Evolutionary conservation across 305 asterid genomes (phyloP), one percentile per base, ranked within the genome.

Genomic region (Fraxinus sp.): DNA sequence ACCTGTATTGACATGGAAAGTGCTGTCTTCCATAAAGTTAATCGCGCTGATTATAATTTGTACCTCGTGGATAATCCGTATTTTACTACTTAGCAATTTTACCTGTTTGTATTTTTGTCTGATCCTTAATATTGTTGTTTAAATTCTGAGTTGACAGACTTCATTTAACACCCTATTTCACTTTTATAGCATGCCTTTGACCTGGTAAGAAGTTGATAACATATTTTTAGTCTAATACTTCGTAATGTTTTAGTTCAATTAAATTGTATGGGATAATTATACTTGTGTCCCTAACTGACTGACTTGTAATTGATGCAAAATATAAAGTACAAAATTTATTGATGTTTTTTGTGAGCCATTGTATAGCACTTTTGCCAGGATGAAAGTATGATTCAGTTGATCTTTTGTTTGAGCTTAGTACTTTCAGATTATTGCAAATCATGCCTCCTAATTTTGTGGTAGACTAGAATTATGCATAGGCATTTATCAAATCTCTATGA

Each of bases 301-400:
- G 39, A 24, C 74, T 33, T 70, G 72, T 62, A 64, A 22, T 24
- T 22, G 20, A 49, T 28, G 46, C 39, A 11, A 68, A 11, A 13
- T 57, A 76, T 39, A 57, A 46, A 70, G 41, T 68, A 36, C 77
- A 6, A 36, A 59, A 35, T 72, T 20, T 64, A 73, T 70, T 57
- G 68, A 32, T 84, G 80, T 59, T 36, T 59, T 2, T 75, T 16
- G 55, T 36, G 78, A 35, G 74, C 57, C 2, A 37, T 57, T 80
- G 22, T 22, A 72, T 35, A 84, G 77, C n/a, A 66, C 30, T 66
- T 49, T 16, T 57, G n/a, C 62, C 13, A 57, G 36, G 82, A 78
- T 78, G 20, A 79, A 39, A 26, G 36, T 24, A 24, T 5, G 30
- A 26, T 9, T 24, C 28, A 24, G 35, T 66, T 26, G 33, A 24